Conservation (phyloP, 768 basidiomycete species). For the Pleurotus djamor region DNA sequence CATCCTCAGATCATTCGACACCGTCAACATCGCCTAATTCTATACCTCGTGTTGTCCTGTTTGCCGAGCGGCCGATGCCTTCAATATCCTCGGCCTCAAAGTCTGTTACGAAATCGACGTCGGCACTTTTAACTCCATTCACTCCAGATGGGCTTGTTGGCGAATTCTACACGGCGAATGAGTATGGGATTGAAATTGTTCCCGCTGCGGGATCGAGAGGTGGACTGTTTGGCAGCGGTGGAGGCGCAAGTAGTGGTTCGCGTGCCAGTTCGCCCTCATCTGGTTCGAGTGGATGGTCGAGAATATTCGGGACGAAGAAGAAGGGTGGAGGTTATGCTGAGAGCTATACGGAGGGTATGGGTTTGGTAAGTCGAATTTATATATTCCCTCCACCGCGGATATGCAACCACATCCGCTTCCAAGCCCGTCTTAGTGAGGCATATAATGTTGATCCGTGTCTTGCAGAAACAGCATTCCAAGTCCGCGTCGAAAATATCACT, state of each 20-base stretch:
- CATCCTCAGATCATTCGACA: neutral
- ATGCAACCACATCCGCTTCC: too few species aligned
- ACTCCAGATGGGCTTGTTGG: neutral
- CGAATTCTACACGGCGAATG: neutral
- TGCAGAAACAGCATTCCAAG: neutral
- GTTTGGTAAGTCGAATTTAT: neutral
- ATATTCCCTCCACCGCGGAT: neutral
- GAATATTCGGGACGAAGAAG: neutral
- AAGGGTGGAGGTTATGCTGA: neutral
- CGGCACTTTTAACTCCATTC: neutral
- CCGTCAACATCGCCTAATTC: neutral
- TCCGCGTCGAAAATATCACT: conserved; percentile 1
- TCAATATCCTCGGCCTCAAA: neutral
- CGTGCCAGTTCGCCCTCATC: neutral
- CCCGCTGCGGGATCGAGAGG: neutral
- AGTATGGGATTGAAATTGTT: conserved; percentile 2
- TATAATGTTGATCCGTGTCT: too few species aligned
- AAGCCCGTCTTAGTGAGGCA: too few species aligned
- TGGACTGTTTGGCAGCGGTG: neutral
- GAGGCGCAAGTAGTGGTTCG: neutral
- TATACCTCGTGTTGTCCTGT: neutral
- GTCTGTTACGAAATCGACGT: neutral
- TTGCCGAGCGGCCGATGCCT: neutral
- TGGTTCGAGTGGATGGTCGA: neutral
- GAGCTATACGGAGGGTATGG: neutral